These are phyloP conservation scores for Pseudogymnoascus sp. DNA, from an alignment of 2,329 filamentous ascomycete species.

Conservation along the genomic window DNA sequence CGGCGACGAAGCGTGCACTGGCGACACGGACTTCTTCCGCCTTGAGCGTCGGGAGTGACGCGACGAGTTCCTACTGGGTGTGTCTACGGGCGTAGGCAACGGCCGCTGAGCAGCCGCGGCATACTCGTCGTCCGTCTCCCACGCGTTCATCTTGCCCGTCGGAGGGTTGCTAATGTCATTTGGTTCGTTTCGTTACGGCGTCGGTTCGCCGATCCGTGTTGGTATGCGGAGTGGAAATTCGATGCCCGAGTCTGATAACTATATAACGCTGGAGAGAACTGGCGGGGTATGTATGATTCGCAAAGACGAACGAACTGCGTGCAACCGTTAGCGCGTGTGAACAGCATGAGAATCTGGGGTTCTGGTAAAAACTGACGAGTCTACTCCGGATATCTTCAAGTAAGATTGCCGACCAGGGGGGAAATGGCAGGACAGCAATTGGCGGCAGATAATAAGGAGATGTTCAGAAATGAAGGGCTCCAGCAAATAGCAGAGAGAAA, in stretches of 20 bases:
- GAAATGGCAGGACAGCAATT: not conserved
- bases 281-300: not conserved
- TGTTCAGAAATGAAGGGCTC: not conserved
- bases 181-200: not conserved
- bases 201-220: not conserved
- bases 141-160: conserved; percentile 40
- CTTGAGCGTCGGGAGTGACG: conserved; percentile 50
- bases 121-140: conserved; percentile 57
- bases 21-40: conserved; percentile 48
- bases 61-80: conserved; percentile 65
- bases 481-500: not conserved
- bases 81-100: conserved; percentile 62
- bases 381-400: not conserved
- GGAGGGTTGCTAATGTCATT: not conserved
- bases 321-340: not conserved
- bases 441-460: not conserved
- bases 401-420: not conserved
- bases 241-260: not conserved
- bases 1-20: conserved; percentile 55
- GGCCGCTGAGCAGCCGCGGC: conserved; percentile 46
- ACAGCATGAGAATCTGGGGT: not conserved
- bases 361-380: not conserved
- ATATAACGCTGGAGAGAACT: not conserved
- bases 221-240: not conserved
- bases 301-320: not conserved